Evolutionary conservation across 2,329 filamentous ascomycete species (phyloP).

Genomic region (Elsinoe australis): DNA sequence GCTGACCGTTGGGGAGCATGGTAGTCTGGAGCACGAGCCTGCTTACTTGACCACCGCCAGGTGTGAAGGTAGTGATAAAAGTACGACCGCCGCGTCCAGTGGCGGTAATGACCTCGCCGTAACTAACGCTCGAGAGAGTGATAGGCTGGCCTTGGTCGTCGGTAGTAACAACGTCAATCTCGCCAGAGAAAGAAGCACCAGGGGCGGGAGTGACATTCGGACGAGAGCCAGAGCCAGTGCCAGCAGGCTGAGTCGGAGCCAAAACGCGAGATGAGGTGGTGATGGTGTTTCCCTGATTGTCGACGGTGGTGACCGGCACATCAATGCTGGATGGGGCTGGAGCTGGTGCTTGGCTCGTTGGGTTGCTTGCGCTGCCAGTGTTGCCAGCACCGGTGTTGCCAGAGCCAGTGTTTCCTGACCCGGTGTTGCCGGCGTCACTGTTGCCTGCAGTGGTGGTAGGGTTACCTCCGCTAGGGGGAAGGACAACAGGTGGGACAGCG

Average conservation of each 20-base stretch:
- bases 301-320: constrained; percentile 28
- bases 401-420: background rate
- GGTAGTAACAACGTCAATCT: constrained; percentile 29
- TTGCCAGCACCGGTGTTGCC: background rate
- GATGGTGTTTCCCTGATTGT: constrained; percentile 25
- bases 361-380: constrained; percentile 31
- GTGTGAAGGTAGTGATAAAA: constrained; percentile 42
- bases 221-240: constrained; percentile 32
- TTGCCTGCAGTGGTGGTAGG: constrained; percentile 30
- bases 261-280: constrained; percentile 34
- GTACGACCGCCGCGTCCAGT: constrained; percentile 36
- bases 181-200: constrained; percentile 34
- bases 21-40: constrained; percentile 34
- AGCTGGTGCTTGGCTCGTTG: constrained; percentile 26
- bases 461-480: constrained; percentile 35
- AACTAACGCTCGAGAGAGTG: constrained; percentile 28
- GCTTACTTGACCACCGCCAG: constrained; percentile 35
- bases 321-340: constrained; percentile 28
- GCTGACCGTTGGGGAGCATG: constrained; percentile 30
- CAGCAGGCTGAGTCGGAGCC: background rate
- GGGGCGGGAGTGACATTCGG: constrained; percentile 34
- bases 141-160: constrained; percentile 35
- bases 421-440: constrained; percentile 23
- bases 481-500: constrained; percentile 28
- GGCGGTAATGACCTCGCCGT: constrained; percentile 37